Conservation (phyloP, 257 asterid species). For the Thymus quinquecostatus region DNA sequence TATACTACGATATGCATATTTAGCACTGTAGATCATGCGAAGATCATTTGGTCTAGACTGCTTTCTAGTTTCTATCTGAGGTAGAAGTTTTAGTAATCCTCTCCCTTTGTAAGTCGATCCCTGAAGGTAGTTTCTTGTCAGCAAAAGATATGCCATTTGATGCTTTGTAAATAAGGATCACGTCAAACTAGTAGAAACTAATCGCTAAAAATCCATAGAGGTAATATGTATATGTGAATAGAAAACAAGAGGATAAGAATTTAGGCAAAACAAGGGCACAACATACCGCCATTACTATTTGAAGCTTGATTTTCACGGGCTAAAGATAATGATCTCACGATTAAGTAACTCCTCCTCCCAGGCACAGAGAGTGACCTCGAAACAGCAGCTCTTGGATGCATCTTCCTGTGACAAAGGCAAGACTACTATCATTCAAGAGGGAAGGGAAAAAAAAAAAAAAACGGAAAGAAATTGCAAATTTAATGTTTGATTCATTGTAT, state of each 20-base stretch:
- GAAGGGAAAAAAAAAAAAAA: no score
- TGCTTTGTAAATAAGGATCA: no score
- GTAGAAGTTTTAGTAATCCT: not conserved
- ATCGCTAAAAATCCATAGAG: not conserved
- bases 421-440: not conserved
- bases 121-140: not conserved
- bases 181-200: not conserved
- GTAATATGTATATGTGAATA: not conserved
- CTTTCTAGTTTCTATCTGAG: not conserved
- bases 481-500: no score
- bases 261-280: constrained; percentile 20
- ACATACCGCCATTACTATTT: constrained; percentile 65
- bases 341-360: constrained; percentile 55
- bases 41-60: no score
- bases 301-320: constrained; percentile 56
- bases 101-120: not conserved
- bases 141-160: not conserved
- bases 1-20: no score
- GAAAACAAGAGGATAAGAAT: not conserved
- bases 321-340: constrained; percentile 78
- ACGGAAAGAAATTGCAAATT: no score
- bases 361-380: constrained; percentile 94
- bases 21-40: no score
- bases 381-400: constrained; percentile 47
- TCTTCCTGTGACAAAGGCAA: constrained; percentile 44